Evolutionary conservation across 257 asterid species (phyloP).

Genomic region (Leonotis leonurus): DNA sequence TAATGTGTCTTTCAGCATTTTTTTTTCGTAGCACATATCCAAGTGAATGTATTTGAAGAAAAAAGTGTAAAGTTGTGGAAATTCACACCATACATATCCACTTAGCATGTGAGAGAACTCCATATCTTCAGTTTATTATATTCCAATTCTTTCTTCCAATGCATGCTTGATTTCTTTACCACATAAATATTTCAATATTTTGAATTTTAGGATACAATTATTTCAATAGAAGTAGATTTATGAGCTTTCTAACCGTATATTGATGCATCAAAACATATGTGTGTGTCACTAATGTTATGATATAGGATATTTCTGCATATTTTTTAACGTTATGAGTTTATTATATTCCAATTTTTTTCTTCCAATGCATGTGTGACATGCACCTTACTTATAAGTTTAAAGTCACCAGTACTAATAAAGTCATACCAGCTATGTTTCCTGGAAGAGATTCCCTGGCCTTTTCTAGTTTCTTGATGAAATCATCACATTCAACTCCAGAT

Average conservation of each 20-base stretch:
- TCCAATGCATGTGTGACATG: not conserved
- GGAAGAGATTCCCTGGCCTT: conserved; percentile 67
- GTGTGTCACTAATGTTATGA: too few relatives aligned
- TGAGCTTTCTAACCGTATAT: not conserved
- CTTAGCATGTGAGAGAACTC: not conserved
- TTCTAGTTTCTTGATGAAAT: conserved; percentile 87
- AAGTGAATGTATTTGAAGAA: conserved; percentile 4
- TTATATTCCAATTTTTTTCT: too few relatives aligned
- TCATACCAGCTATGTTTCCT: conserved; percentile 50
- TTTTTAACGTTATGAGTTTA: too few relatives aligned
- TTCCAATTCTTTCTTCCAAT: not conserved
- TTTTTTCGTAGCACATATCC: too few relatives aligned
- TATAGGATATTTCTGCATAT: too few relatives aligned
- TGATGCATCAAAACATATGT: too few relatives aligned
- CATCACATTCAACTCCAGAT: conserved; percentile 77
- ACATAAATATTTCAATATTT: not conserved
- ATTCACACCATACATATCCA: too few relatives aligned
- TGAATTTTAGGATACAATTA: not conserved
- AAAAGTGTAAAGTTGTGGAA: not conserved
- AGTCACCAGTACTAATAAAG: too few relatives aligned
- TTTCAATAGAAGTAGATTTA: not conserved
- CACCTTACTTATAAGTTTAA: not conserved
- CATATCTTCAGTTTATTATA: not conserved
- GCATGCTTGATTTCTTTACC: not conserved
- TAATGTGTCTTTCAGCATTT: too few relatives aligned